phyloP scores from a whole-genome alignment of 345 rosid genomes.

The Heritiera fomes region DNA sequence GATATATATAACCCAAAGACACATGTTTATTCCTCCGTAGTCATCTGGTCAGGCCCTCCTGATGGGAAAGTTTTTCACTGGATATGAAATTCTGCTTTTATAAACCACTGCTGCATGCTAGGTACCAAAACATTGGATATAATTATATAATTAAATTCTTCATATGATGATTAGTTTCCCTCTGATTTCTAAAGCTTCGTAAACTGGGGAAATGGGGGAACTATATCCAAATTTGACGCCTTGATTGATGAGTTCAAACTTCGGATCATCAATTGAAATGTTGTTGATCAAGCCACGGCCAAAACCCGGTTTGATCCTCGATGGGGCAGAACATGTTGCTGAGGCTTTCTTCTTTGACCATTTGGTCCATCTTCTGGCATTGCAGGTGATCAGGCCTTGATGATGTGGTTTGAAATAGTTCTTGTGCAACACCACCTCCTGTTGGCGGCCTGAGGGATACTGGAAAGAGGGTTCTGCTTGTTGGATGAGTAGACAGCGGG shows the following conservation, averaged over 20 bases:
- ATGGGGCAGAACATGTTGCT: constrained; percentile 88
- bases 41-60: constrained; percentile 14
- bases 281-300: constrained; percentile 98
- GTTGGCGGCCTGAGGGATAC: constrained; percentile 43
- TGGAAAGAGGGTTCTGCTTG: constrained; percentile 67
- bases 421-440: constrained; percentile 31
- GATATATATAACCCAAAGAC: constrained; percentile 26
- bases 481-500: constrained; percentile 51
- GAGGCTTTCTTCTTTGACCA: constrained; percentile 85
- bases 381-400: constrained; percentile 47
- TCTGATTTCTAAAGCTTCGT: not conserved
- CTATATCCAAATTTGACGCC: not conserved
- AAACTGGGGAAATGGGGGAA: not conserved
- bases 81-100: constrained; percentile 28
- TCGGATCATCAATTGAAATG: constrained; percentile 57
- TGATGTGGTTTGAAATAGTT: constrained; percentile 53
- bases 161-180: not conserved
- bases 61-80: constrained; percentile 20
- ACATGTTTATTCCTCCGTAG: constrained; percentile 28
- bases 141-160: not conserved
- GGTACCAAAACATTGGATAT: constrained; percentile 27
- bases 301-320: constrained; percentile 86
- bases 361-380: constrained; percentile 50
- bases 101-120: constrained; percentile 24
- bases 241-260: not conserved